These are phyloP conservation scores for Tetrapisispora pingtungensis DNA, from an alignment of 805 yeast species.

Conservation along the genomic window DNA sequence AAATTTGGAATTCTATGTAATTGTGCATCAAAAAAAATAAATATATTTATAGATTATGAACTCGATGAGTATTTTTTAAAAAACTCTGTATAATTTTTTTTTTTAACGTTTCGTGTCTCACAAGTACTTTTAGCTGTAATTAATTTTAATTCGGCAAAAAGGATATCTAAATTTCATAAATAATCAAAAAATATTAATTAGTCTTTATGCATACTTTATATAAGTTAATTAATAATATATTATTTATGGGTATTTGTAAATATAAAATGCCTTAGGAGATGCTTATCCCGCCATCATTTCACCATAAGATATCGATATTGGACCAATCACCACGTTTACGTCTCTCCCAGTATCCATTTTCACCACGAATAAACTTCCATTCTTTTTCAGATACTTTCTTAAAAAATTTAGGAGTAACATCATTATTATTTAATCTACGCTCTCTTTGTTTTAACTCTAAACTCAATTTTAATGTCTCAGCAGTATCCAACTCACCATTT, in stretches of 20 bases:
- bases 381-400: conserved; percentile 32
- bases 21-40: background rate
- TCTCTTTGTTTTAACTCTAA: conserved; percentile 76
- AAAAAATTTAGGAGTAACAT: conserved; percentile 53
- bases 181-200: no score
- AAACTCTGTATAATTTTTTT: no score
- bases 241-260: no score
- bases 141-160: no score
- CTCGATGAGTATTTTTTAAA: no score
- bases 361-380: conserved; percentile 52
- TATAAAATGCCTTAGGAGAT: no score
- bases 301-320: conserved; percentile 50
- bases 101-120: no score
- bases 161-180: no score
- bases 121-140: no score
- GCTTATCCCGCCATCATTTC: no score
- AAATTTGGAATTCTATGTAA: background rate
- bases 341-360: conserved; percentile 67
- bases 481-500: conserved; percentile 54
- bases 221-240: no score
- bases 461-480: conserved; percentile 57
- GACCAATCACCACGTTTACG: conserved; percentile 57
- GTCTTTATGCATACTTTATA: no score
- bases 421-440: conserved; percentile 53
- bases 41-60: background rate